A percentile compares a stretch with the other conserved stretches of the same genome.
phyloP scores from a whole-genome alignment of 352 stramenopile species.

The Phytophthora europaea region DNA sequence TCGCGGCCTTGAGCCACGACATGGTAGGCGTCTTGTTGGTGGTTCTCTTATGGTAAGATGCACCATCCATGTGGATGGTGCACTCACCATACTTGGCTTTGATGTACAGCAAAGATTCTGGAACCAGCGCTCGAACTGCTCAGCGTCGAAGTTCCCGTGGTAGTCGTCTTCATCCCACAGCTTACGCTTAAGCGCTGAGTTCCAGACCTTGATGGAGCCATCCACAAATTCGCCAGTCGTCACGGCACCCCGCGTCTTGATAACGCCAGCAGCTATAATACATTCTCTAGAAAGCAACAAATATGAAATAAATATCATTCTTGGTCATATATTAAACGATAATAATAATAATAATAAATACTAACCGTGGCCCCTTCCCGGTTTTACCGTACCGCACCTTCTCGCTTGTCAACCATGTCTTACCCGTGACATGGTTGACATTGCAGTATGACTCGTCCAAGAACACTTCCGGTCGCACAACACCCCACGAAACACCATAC shows the following conservation, averaged over 20 bases:
- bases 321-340: no score
- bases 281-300: no score
- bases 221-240: no score
- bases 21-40: not conserved
- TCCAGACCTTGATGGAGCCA: no score
- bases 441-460: constrained; percentile 41
- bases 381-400: constrained; percentile 16
- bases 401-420: constrained; percentile 30
- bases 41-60: not conserved
- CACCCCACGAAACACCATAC: no score
- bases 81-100: not conserved
- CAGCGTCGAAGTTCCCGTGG: not conserved
- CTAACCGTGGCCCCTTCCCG: not conserved
- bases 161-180: not conserved
- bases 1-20: not conserved
- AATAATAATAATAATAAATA: no score
- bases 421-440: constrained; percentile 27
- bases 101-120: not conserved
- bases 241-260: no score
- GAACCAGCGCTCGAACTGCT: not conserved
- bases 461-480: constrained; percentile 14
- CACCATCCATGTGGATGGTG: not conserved
- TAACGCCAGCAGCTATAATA: no score
- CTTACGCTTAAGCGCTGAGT: no score
- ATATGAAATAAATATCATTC: no score